Base-by-base conservation (phyloP, 371 early-diverging fungal species). In the Rozella allomycis region DNA sequence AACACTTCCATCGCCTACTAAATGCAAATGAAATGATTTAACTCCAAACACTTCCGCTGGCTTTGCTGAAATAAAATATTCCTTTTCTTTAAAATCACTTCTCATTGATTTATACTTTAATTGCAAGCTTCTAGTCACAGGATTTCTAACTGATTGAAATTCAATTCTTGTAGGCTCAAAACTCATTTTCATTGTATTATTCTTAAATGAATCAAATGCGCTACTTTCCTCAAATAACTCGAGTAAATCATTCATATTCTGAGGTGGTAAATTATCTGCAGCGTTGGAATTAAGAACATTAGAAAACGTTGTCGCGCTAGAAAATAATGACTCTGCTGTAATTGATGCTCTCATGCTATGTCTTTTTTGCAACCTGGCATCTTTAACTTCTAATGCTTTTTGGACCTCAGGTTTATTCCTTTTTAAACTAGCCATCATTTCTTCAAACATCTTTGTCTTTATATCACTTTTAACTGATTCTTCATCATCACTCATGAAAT, bases 81-180 rank as follows among this genome's bases (percentile, higher is more conserved):
- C 62, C 13, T 54, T 45, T 37, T 66, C 60, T n/a, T 40, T 49
- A 27, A 50, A 49, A 27, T 66, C 63, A 14, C 67, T 64, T 20
- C 67, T 48, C 4, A 43, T 43, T 0, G 67, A 53, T 7, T 57
- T 47, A 30, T 55, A 60, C 22, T 57, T 31, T 13, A 66, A 34
- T 1, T 55, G 44, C 3, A 42, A 43, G 0, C 43, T 41, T 34
- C 55, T 54, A 7, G 47, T 52, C 11, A 57, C 39, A 2, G 55
- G 45, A 0, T 56, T 45, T 19, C 47, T 33, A 6, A 60, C 51
- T 23, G 51, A 50, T 29, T 60, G 58, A 28, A 60, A 66, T 2
- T 60, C 49, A 12, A 58, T 20, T 4, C 27, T 17, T 5, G 23
- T 17, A 0, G 67, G 63, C 23, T 66, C 67, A 5, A 41, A n/a